Base-by-base conservation (phyloP, 139 green algal species). In the Zygnema cylindricum region DNA sequence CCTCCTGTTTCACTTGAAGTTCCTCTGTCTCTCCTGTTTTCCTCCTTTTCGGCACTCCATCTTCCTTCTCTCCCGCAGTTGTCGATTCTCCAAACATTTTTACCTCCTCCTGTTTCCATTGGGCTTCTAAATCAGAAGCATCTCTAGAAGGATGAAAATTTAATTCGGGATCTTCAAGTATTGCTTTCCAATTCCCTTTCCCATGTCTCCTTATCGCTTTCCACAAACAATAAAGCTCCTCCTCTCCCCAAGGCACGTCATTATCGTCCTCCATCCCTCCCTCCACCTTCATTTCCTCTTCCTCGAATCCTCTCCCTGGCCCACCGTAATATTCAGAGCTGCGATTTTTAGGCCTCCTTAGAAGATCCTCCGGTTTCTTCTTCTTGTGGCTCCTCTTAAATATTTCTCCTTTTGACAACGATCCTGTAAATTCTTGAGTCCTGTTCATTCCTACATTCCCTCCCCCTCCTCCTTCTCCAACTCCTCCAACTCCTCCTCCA, bases 181-280 rank as follows among this genome's bases (percentile, higher is more conserved):
- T 89, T 33, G 38, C 40, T 22, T 7, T 30, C 85, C 85, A 89
- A n/a, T 86, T 73, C 35, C 85, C 85, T 33, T 87, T 85, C 35
- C 85, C 85, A 43, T 90, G 43, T 33, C 76, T 3, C 78, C 85
- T 57, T 55, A 90, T 79, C 42, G 33, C 85, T 1, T 73, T 83
- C 85, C 85, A 90, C n/a, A 90, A n/a, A 55, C 49, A 36, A 25
- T 90, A 69, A 40, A 88, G 43, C 85, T 90, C 85, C n/a, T 90
- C 77, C 78, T 90, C 85, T 1, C 83, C 32, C 83, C 83, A 88
- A 57, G 22, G 42, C 32, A 2, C 1, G 11, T 11, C 49, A 63
- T 16, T 63, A 7, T 63, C 49, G 16, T 63, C 49, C 7, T 79
- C 36, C 3, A 7, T 79, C 71, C 71, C 71, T 16, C 36, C 71